Conservation (phyloP, 306 rosid species). For the Castanea mollissima region DNA sequence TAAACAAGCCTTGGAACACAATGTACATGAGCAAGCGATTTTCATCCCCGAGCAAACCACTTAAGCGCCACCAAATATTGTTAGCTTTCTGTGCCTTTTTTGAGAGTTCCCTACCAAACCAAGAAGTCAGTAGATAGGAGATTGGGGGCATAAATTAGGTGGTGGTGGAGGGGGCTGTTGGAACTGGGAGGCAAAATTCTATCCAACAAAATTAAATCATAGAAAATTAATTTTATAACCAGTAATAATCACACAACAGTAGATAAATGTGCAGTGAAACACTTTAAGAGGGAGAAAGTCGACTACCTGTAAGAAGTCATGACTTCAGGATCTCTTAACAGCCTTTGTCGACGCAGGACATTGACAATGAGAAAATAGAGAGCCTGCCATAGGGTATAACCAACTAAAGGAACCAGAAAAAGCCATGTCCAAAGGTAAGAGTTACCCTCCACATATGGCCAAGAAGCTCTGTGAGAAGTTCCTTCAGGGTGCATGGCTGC, state of each 20-base stretch:
- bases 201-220: background rate
- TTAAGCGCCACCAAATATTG: slow-evolving; percentile 85
- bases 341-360: slow-evolving; percentile 80
- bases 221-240: background rate
- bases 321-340: slow-evolving; percentile 87
- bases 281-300: background rate
- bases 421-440: slow-evolving; percentile 78
- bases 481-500: slow-evolving; percentile 85
- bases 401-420: slow-evolving; percentile 75
- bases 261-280: background rate
- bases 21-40: slow-evolving; percentile 82
- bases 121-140: background rate
- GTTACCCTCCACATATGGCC: slow-evolving; percentile 85
- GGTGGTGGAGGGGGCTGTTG: background rate
- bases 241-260: background rate
- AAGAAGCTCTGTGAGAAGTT: slow-evolving; percentile 53
- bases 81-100: slow-evolving; percentile 93
- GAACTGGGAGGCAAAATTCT: background rate
- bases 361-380: slow-evolving; percentile 84
- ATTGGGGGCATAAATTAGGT: background rate
- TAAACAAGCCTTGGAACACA: slow-evolving; percentile 69
- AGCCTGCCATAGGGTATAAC: slow-evolving; percentile 79
- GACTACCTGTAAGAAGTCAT: slow-evolving; percentile 87
- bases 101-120: slow-evolving; percentile 70
- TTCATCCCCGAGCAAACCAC: slow-evolving; percentile 91